A percentile compares a stretch with the other conserved stretches of the same genome.
phyloP scores from a whole-genome alignment of 805 yeast species.

The Deakozyma indianensis region DNA sequence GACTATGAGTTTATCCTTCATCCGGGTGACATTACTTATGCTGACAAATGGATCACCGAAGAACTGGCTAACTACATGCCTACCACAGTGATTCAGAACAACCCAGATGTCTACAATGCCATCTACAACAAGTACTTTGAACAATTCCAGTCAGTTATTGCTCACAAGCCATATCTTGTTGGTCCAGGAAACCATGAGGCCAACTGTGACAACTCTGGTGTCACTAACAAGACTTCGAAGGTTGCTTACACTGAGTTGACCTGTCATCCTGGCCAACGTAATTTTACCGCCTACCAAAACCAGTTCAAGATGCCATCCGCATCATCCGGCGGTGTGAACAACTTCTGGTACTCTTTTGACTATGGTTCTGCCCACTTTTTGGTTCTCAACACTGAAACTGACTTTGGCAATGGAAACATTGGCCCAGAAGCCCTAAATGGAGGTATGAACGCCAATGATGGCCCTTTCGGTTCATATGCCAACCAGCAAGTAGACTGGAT shows the following conservation, averaged over 20 bases:
- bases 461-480: slow-evolving; percentile 8
- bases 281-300: slow-evolving; percentile 17
- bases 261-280: slow-evolving; percentile 15
- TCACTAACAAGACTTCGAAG: slow-evolving; percentile 1
- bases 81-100: slow-evolving; percentile 6
- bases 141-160: slow-evolving; percentile 10
- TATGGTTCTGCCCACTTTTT: slow-evolving; percentile 20
- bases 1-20: slow-evolving; percentile 15
- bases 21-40: slow-evolving; percentile 20
- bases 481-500: slow-evolving; percentile 19
- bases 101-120: slow-evolving; percentile 10
- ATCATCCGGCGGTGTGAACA: slow-evolving; percentile 11
- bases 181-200: slow-evolving; percentile 17
- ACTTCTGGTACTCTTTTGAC: slow-evolving; percentile 22
- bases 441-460: slow-evolving; percentile 10
- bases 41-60: slow-evolving; percentile 19
- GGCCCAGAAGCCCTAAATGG: slow-evolving; percentile 9
- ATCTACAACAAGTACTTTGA: slow-evolving; percentile 13
- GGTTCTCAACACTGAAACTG: slow-evolving; percentile 18
- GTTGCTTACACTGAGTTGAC: slow-evolving; percentile 6
- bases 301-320: slow-evolving; percentile 19
- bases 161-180: slow-evolving; percentile 13
- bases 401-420: slow-evolving; percentile 12
- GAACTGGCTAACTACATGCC: slow-evolving; percentile 8
- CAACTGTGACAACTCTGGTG: slow-evolving; percentile 8